Evolutionary conservation across 2,329 filamentous ascomycete genomes (phyloP), one percentile per base, ranked within the genome.

Genomic region (Dendrostoma leiphaemia): DNA sequence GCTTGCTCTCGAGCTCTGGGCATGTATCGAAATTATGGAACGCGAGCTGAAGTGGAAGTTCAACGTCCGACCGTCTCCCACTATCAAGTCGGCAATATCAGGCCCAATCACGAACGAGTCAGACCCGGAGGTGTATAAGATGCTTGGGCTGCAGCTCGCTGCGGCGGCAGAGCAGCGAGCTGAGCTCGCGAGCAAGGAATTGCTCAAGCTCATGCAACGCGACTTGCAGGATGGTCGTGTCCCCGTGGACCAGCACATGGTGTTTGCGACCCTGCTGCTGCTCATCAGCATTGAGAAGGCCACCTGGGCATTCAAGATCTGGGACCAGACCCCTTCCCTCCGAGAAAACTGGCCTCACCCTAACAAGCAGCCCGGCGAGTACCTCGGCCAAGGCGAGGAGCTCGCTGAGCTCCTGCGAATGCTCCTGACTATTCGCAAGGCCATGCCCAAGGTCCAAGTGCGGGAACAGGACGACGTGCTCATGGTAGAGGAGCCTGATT

Each of bases 271-370:
- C 3, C 67, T 87, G 52, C 79, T 87, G 51, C 79, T 86, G 58
- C 76, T 87, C 45, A 85, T 85, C 63, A 85, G 82, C 60, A 74
- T 86, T 13, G 84, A 88, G 64, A 87, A 86, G 69, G 83, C 82
- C 0, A 86, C 83, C 0, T 88, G 84, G 84, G 80, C 82, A 1
- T 86, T 86, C 70, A 85, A 85, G 59, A 83, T 81, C 2, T 88
- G 83, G 83, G 83, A 86, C 61, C 81, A 86, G 64, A 77, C 82
- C 28, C 21, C 54, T 31, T 47, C 47, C 41, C 75, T 85, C 24
- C 76, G 80, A 2, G 75, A 76, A 1, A 76, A 78, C 40, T 87
- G 84, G 84, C 84, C 84, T 4, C 72, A 87, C 3, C 81, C 44
- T 3, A 46, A 83, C 63, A 75, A 76, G 55, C 78, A 79, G 7